Evolutionary conservation across 164 flowering plant species (phyloP), one percentile per base, ranked within the genome.

Genomic region (Kalanchoe fedtschenkoi): DNA sequence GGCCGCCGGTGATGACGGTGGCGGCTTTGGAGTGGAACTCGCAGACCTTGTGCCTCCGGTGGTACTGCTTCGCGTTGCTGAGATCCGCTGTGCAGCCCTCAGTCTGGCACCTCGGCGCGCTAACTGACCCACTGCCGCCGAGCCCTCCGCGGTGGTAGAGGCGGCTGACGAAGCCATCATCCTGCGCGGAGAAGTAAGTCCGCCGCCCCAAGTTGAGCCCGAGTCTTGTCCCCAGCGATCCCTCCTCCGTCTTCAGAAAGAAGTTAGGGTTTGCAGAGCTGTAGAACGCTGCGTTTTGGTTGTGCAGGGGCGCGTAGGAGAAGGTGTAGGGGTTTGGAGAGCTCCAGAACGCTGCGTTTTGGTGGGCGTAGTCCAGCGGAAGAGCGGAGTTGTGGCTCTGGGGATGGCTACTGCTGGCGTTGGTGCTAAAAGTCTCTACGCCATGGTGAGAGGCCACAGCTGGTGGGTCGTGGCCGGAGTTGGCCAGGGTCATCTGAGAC

Each of bases 21-120:
- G 96, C 61, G 8, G 97, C 88, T 55, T 93, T 93, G 64, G 99
- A 90, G 78, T 93, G 99, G 58, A 81, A 81, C 84, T 93, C 97
- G 67, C 99, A 93, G 44, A 93, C 97, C 78, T 88, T 90, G 61
- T 93, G 96, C 5, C 99, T 83, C 17, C 95, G 83, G 78, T 90
- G 96, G 72, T 90, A 93, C 66, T 83, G 87, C 80, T 90, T 93
- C 24, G 97, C 84, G 68, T 83, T 72, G 43, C 74, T 80, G 62
- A 93, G 84, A 65, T 88, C 96, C 53, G 87, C 92, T 41, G 68
- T 66, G 66, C 99, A 93, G 0, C 95, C 95, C 65, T 90, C 97
- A 1, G 89, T 97, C 64, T 90, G 96, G 65, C 99, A 93, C 54
- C 84, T 58, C 0, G 95, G 91, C 10, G 73, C 32, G 71, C 77